phyloP scores from a whole-genome alignment of 306 rosid species.

The Pterocarpus santalinus region DNA sequence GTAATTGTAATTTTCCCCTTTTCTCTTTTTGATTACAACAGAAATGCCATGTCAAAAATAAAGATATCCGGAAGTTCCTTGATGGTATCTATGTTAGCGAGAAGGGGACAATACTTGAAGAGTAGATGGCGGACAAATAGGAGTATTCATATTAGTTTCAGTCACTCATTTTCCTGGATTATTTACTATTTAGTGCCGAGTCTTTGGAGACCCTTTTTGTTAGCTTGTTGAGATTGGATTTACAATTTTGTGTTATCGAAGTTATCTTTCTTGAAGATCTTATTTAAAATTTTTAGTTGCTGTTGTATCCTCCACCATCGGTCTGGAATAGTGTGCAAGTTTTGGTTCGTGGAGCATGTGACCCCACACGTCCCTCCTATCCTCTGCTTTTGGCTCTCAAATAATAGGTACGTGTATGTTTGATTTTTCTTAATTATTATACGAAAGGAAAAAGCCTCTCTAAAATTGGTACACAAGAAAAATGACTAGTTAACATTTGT shows the following conservation, averaged over 20 bases:
- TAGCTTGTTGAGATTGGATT: conserved; percentile 34
- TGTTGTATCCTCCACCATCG: background rate
- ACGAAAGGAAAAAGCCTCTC: too few species aligned
- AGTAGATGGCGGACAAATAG: conserved; percentile 44
- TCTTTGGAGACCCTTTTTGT: conserved; percentile 15
- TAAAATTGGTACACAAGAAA: too few species aligned
- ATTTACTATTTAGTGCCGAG: background rate
- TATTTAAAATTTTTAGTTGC: background rate
- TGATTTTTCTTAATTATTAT: too few species aligned
- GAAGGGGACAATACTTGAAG: conserved; percentile 66
- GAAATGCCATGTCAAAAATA: conserved; percentile 90
- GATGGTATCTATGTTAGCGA: conserved; percentile 89
- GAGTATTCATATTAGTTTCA: conserved; percentile 30
- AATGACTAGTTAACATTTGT: too few species aligned
- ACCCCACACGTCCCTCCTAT: too few species aligned
- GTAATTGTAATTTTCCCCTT: background rate
- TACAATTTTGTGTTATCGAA: conserved; percentile 44
- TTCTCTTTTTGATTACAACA: conserved; percentile 43
- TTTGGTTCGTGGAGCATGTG: background rate
- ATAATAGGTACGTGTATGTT: too few species aligned
- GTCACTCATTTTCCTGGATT: background rate
- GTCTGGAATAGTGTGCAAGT: background rate
- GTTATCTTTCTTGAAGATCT: background rate
- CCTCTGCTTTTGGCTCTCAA: too few species aligned
- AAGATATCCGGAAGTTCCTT: conserved; percentile 85